phyloP scores from a whole-genome alignment of 805 yeast genomes.

The Monosporozyma aerobia region DNA sequence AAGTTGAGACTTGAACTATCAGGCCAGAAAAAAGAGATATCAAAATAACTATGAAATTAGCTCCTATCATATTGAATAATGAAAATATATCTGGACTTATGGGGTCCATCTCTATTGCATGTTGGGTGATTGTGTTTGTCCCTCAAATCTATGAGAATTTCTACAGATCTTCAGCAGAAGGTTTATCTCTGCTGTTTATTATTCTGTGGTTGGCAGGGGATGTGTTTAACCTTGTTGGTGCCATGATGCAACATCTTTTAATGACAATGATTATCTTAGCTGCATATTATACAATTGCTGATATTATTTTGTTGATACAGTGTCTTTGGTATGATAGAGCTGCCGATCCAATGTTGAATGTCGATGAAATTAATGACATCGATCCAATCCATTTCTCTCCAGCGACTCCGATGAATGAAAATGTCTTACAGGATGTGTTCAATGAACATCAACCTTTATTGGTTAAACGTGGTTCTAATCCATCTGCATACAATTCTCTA shows the following conservation, averaged over 20 bases:
- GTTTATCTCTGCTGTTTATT: conserved; percentile 77
- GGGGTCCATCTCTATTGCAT: conserved; percentile 83
- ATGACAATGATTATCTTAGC: conserved; percentile 94
- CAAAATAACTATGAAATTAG: conserved; percentile 11
- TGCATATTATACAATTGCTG: conserved; percentile 86
- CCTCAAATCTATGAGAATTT: conserved; percentile 94
- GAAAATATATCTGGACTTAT: conserved; percentile 64
- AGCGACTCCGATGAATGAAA: conserved; percentile 73
- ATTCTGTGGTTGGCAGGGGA: conserved; percentile 91
- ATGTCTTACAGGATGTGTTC: conserved; percentile 43
- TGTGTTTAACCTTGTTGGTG: conserved; percentile 86
- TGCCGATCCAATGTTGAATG: conserved; percentile 7
- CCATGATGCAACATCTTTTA: conserved; percentile 77
- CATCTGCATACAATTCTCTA: not conserved
- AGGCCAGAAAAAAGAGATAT: no score
- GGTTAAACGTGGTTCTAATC: conserved; percentile 1
- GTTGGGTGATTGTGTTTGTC: conserved; percentile 96
- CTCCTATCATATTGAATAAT: conserved; percentile 53
- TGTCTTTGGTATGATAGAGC: conserved; percentile 61
- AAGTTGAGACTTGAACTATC: no score
- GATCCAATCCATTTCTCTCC: conserved; percentile 80
- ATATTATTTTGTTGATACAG: conserved; percentile 72
- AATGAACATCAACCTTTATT: conserved; percentile 28
- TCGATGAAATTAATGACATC: conserved; percentile 31
- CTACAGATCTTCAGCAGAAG: conserved; percentile 77